Percentiles rank a stretch among this genome's conserved stretches.
Evolutionary conservation across 148 eudicot genomes (phyloP).

Genomic region (Fagopyrum esculentum): DNA sequence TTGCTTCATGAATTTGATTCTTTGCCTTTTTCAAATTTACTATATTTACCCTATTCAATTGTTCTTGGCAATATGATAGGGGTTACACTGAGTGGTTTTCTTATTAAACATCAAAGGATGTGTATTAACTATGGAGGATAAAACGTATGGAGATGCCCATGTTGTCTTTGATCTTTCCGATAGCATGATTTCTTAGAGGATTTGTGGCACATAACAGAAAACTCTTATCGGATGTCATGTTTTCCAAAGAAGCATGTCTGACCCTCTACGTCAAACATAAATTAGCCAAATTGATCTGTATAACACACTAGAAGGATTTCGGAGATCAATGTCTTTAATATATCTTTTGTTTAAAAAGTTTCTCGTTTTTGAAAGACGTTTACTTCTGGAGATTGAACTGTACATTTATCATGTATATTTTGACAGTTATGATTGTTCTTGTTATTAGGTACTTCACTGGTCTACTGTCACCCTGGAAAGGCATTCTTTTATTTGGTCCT

Average conservation of each 20-base stretch:
- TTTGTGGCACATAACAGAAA: not conserved
- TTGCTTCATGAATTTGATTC: not conserved
- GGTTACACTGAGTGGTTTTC: too few relatives aligned
- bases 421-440: constrained; percentile 5
- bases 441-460: constrained; percentile 81
- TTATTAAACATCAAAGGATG: not conserved
- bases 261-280: not conserved
- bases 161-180: not conserved
- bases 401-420: not conserved
- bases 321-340: not conserved
- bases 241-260: not conserved
- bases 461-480: constrained; percentile 94
- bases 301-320: not conserved
- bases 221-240: not conserved
- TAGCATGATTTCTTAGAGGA: not conserved
- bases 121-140: not conserved
- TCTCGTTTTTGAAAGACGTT: not conserved
- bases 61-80: too few relatives aligned
- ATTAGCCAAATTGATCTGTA: not conserved
- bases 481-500: constrained; percentile 94
- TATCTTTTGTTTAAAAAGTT: not conserved
- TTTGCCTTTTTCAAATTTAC: not conserved
- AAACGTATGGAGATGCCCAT: not conserved
- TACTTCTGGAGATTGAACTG: not conserved
- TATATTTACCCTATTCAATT: not conserved